Evolutionary conservation across 306 rosid genomes (phyloP).

Genomic region (Prosopis cineraria): DNA sequence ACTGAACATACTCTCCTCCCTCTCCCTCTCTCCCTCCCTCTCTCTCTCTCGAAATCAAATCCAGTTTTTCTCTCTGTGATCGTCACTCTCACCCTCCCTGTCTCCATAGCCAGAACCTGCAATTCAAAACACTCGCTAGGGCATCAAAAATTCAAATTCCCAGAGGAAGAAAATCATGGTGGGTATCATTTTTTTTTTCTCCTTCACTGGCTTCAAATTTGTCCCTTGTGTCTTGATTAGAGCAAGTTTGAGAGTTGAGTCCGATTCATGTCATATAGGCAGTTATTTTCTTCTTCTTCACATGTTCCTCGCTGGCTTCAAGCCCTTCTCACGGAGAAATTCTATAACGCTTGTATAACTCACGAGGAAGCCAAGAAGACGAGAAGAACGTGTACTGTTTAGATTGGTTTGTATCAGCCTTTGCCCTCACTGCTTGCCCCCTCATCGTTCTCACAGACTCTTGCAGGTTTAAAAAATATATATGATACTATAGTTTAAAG

Average conservation of each 20-base stretch:
- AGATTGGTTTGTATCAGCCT: slow-evolving; percentile 88
- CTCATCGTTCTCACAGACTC: slow-evolving; percentile 82
- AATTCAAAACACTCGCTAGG: not conserved
- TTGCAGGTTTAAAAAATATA: slow-evolving; percentile 58
- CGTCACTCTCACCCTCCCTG: slow-evolving; percentile 37
- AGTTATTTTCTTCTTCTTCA: slow-evolving; percentile 45
- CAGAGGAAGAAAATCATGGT: slow-evolving; percentile 47
- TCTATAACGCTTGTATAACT: slow-evolving; percentile 89
- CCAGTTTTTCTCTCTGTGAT: slow-evolving; percentile 46
- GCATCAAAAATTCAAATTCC: slow-evolving; percentile 17
- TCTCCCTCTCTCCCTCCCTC: not conserved
- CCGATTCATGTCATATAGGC: not conserved
- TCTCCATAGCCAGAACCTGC: slow-evolving; percentile 32
- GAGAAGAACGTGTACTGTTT: slow-evolving; percentile 88
- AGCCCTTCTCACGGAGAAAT: slow-evolving; percentile 70
- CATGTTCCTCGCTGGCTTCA: slow-evolving; percentile 80
- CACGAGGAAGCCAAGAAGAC: slow-evolving; percentile 82
- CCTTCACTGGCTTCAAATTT: not conserved
- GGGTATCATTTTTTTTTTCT: slow-evolving; percentile 1
- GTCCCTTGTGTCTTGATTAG: not conserved
- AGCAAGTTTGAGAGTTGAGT: not conserved
- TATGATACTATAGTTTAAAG: not conserved
- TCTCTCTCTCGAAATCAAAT: slow-evolving; percentile 42
- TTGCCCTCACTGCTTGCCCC: slow-evolving; percentile 84
- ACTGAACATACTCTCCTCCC: slow-evolving; percentile 30